A percentile compares a stretch with the other conserved stretches of the same genome.
These are phyloP conservation scores for Helichrysum umbraculigerum DNA, from an alignment of 129 eudicot genomes.

Conservation along the genomic window DNA sequence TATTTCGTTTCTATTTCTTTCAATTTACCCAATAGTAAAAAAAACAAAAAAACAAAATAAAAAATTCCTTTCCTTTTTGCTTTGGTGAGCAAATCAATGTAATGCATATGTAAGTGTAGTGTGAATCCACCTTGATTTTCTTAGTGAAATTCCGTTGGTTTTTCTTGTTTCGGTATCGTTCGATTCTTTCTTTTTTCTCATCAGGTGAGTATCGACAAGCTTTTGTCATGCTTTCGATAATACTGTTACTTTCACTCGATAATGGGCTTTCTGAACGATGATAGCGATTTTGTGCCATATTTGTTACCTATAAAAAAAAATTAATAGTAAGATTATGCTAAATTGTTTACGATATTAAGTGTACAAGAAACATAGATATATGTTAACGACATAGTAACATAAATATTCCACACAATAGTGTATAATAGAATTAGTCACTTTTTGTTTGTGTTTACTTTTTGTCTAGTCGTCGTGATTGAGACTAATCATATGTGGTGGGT, in stretches of 20 bases:
- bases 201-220: constrained; percentile 46
- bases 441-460: constrained; percentile 29
- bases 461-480: constrained; percentile 36
- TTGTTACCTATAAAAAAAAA: constrained; percentile 15
- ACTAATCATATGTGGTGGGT: constrained; percentile 35
- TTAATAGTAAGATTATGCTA: background rate
- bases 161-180: constrained; percentile 81
- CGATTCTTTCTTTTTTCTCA: constrained; percentile 85
- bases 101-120: too few relatives aligned
- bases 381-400: background rate
- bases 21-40: too few relatives aligned
- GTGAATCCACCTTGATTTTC: constrained; percentile 71
- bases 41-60: too few relatives aligned
- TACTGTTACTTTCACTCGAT: constrained; percentile 42
- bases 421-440: constrained; percentile 13
- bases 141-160: constrained; percentile 85
- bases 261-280: constrained; percentile 39
- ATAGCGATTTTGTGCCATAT: constrained; percentile 22
- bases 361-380: background rate
- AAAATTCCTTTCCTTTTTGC: too few relatives aligned
- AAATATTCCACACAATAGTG: background rate
- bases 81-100: too few relatives aligned
- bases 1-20: too few relatives aligned
- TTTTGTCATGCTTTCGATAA: constrained; percentile 45
- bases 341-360: too few relatives aligned